These are phyloP conservation scores for Citeromyces hawaiiensis DNA, from an alignment of 1,139 yeast species.

Conservation along the genomic window DNA sequence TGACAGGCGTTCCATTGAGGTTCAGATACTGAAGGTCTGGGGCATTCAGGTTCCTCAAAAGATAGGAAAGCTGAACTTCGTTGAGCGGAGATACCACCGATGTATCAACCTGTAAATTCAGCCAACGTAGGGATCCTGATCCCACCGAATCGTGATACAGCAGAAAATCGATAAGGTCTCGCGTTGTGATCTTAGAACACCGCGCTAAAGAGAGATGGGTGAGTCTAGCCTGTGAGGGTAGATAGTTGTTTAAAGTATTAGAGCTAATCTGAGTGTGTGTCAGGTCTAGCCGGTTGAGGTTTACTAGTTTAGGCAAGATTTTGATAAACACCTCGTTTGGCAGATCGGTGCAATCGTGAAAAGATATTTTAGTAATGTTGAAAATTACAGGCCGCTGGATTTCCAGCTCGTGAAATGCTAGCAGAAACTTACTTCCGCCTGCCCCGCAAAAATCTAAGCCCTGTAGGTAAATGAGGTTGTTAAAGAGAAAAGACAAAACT, in stretches of 20 bases:
- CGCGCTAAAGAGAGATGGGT: constrained; percentile 73
- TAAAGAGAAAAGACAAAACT: constrained; percentile 47
- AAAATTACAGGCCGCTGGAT: constrained; percentile 15
- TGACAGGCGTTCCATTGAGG: constrained; percentile 66
- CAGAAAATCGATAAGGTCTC: constrained; percentile 60
- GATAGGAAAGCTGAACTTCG: constrained; percentile 42
- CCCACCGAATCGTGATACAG: constrained; percentile 61
- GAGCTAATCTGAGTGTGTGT: constrained; percentile 72
- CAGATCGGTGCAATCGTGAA: constrained; percentile 82
- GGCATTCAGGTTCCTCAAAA: constrained; percentile 36
- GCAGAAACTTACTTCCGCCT: constrained; percentile 46
- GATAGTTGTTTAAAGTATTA: constrained; percentile 27
- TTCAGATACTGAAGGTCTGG: constrained; percentile 42
- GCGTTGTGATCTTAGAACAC: constrained; percentile 66
- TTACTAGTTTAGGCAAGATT: constrained; percentile 43
- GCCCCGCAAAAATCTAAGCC: constrained; percentile 88
- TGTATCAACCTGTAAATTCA: constrained; percentile 62
- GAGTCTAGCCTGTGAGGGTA: constrained; percentile 42
- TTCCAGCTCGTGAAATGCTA: constrained; percentile 35
- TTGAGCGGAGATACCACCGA: constrained; percentile 52
- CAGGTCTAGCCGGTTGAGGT: constrained; percentile 59
- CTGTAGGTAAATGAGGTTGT: constrained; percentile 43
- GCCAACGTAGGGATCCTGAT: constrained; percentile 48
- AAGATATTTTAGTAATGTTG: constrained; percentile 43
- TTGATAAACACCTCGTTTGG: constrained; percentile 40